These are phyloP conservation scores for Ophiostoma himal-ulmi DNA, from an alignment of 2,329 filamentous ascomycete genomes.

Conservation along the genomic window DNA sequence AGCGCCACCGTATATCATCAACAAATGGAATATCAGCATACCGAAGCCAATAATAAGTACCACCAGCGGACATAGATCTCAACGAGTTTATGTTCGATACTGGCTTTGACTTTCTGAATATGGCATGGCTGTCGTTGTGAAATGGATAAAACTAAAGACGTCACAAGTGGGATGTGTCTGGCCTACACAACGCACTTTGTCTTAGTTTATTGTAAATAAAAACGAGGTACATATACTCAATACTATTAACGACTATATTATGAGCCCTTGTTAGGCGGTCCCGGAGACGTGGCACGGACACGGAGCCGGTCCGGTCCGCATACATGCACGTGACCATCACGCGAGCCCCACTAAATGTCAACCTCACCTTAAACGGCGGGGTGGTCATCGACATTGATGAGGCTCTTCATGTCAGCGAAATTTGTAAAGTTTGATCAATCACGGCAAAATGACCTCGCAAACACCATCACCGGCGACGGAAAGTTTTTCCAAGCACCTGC, in stretches of 20 bases:
- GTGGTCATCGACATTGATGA: not conserved
- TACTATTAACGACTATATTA: too few relatives aligned
- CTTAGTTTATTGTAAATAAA: not conserved
- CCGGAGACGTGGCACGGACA: slow-evolving; percentile 4
- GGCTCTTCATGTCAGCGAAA: not conserved
- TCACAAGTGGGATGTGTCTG: not conserved
- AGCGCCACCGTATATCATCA: not conserved
- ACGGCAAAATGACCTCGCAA: not conserved
- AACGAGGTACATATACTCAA: not conserved
- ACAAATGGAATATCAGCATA: not conserved
- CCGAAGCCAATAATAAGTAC: not conserved
- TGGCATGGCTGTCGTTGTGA: not conserved
- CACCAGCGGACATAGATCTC: not conserved
- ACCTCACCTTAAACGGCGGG: not conserved
- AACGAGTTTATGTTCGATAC: not conserved
- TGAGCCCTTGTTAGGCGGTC: too few relatives aligned
- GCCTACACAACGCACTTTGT: not conserved
- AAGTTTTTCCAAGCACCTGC: slow-evolving; percentile 11
- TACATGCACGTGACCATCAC: not conserved
- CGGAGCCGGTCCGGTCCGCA: slow-evolving; percentile 8
- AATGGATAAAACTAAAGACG: not conserved
- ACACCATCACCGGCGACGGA: not conserved
- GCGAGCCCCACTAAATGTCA: not conserved
- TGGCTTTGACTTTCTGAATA: not conserved
- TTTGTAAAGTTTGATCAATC: not conserved